A percentile compares a stretch with the other conserved stretches of the same genome.
phyloP scores from a whole-genome alignment of 1,284 basidiomycete species.

The Grifola frondosa region DNA sequence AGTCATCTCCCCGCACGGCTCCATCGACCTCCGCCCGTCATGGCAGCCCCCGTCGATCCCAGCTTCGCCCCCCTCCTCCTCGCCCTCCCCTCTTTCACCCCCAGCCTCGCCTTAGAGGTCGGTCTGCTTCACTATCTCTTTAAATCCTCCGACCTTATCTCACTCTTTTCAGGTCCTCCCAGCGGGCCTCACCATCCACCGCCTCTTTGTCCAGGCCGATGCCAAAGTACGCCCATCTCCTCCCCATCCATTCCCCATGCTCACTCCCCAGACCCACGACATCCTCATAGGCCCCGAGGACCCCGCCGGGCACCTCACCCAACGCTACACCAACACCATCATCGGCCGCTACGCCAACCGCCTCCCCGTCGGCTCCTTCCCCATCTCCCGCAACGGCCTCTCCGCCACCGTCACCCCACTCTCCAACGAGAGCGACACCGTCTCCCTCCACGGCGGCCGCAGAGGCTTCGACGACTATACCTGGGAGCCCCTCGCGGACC shows the following conservation, averaged over 20 bases:
- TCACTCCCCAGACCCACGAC: constrained; percentile 58
- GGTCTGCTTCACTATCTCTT: constrained; percentile 7
- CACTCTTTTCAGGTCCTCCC: constrained; percentile 52
- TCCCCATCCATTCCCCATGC: constrained; percentile 3
- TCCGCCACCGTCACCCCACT: constrained; percentile 43
- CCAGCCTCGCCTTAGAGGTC: constrained; percentile 58
- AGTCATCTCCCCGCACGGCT: too few relatives aligned
- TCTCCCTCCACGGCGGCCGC: constrained; percentile 72
- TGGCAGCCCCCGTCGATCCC: constrained; percentile 30
- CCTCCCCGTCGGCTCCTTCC: constrained; percentile 57
- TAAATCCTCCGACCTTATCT: constrained; percentile 5
- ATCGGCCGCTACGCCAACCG: constrained; percentile 74
- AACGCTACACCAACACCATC: constrained; percentile 72
- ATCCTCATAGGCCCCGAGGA: constrained; percentile 71
- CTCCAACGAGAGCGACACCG: constrained; percentile 53
- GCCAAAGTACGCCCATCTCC: constrained; percentile 47
- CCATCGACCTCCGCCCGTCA: constrained; percentile 21
- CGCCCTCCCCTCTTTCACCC: constrained; percentile 53
- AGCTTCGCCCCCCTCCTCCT: constrained; percentile 53
- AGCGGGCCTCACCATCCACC: constrained; percentile 64
- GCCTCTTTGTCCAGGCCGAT: constrained; percentile 60
- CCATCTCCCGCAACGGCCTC: constrained; percentile 53
- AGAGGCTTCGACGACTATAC: constrained; percentile 57
- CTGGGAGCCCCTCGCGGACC: constrained; percentile 48
- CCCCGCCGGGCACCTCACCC: constrained; percentile 53